Percentiles rank a stretch among this genome's conserved stretches.
These are phyloP conservation scores for Protea cynaroides DNA, from an alignment of 164 flowering plant genomes.

Conservation along the genomic window DNA sequence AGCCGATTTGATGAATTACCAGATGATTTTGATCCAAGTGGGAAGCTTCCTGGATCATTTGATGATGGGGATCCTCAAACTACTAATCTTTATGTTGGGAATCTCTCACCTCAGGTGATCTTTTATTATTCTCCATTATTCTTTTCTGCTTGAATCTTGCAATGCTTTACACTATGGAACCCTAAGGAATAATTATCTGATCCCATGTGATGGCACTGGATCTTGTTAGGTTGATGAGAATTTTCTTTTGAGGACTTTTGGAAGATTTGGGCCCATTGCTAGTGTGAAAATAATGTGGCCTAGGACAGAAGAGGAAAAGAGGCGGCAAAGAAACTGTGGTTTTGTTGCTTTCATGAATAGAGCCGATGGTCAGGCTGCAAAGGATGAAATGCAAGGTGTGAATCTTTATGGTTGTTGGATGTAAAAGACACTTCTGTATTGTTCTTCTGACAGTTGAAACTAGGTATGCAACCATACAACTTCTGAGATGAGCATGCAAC, in stretches of 20 bases:
- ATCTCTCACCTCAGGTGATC: conserved; percentile 85
- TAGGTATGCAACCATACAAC: no score
- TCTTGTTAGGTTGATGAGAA: conserved; percentile 84
- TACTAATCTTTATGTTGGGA: conserved; percentile 98
- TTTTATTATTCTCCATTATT: conserved; percentile 4
- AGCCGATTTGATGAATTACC: conserved; percentile 96
- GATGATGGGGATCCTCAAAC: conserved; percentile 99
- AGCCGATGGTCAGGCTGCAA: conserved; percentile 98
- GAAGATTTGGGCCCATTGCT: conserved; percentile 99
- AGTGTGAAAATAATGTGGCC: conserved; percentile 99
- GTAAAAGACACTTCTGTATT: neutral
- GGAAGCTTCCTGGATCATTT: conserved; percentile 89
- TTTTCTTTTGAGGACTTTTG: conserved; percentile 94
- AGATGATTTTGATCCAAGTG: conserved; percentile 94
- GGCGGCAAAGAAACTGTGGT: conserved; percentile 97
- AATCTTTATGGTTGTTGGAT: neutral
- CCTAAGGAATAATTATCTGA: neutral
- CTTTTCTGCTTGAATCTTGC: neutral
- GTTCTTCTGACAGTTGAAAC: neutral
- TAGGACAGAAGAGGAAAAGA: conserved; percentile 91
- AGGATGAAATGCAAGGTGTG: conserved; percentile 99
- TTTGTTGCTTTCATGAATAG: conserved; percentile 99
- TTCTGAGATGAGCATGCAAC: no score
- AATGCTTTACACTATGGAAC: neutral
- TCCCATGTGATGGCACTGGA: neutral